A percentile compares a stretch with the other conserved stretches of the same genome.
phyloP scores from a whole-genome alignment of 768 basidiomycete species.

The Rhizopogon vesiculosus region DNA sequence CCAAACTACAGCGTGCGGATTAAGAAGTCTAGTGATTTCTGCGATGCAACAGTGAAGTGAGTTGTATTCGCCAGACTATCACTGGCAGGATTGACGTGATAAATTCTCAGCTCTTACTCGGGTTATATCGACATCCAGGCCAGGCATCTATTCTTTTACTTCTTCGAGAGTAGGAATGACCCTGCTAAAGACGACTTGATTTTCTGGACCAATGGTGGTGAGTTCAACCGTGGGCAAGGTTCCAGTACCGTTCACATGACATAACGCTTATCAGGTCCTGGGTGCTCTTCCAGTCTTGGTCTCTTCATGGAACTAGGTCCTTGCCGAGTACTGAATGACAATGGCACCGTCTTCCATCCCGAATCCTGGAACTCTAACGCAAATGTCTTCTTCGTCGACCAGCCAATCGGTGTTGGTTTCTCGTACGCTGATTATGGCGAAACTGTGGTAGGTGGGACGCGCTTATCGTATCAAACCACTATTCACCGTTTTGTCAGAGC shows the following conservation, averaged over 20 bases:
- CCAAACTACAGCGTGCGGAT: slow-evolving; percentile 38
- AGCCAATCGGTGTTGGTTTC: slow-evolving; percentile 42
- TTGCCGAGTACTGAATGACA: slow-evolving; percentile 52
- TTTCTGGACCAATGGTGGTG: slow-evolving; percentile 55
- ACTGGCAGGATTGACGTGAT: neutral
- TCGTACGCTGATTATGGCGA: slow-evolving; percentile 41
- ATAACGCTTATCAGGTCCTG: slow-evolving; percentile 30
- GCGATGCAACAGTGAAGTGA: slow-evolving; percentile 36
- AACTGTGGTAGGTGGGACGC: slow-evolving; percentile 26
- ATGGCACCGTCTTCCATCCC: slow-evolving; percentile 49
- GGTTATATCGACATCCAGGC: slow-evolving; percentile 67
- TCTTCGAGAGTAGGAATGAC: slow-evolving; percentile 64
- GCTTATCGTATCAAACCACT: slow-evolving; percentile 1
- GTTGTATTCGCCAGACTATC: neutral
- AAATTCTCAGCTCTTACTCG: slow-evolving; percentile 43
- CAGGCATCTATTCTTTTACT: slow-evolving; percentile 68
- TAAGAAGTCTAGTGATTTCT: slow-evolving; percentile 33
- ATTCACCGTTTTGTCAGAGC: slow-evolving; percentile 29
- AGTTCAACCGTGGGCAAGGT: slow-evolving; percentile 23
- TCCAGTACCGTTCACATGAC: neutral
- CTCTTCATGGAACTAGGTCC: slow-evolving; percentile 76
- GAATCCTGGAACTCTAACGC: slow-evolving; percentile 68
- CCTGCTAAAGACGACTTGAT: slow-evolving; percentile 57
- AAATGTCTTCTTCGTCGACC: slow-evolving; percentile 43
- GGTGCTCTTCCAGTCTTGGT: slow-evolving; percentile 55